Evolutionary conservation across 805 yeast genomes (phyloP).

Genomic region (Dipodascopsis uninucleata): DNA sequence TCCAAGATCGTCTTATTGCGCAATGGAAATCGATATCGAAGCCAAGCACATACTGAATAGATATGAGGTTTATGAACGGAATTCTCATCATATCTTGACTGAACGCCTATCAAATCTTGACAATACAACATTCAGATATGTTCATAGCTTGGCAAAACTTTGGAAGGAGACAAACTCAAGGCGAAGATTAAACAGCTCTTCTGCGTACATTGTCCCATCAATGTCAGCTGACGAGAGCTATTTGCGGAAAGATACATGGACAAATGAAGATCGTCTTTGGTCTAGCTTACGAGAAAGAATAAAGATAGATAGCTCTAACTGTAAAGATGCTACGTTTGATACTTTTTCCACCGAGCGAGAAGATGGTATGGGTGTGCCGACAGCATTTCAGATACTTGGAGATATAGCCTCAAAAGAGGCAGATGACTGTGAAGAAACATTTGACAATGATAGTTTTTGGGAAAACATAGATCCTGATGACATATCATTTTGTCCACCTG

Average conservation of each 20-base stretch:
- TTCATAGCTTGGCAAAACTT: constrained; percentile 41
- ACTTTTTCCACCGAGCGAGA: neutral
- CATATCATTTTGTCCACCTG: too few relatives aligned
- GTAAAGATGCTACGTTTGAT: neutral
- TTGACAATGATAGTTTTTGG: constrained; percentile 18
- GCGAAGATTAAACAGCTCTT: constrained; percentile 2
- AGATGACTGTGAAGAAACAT: neutral
- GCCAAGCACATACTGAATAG: constrained; percentile 63
- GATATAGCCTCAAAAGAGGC: constrained; percentile 3
- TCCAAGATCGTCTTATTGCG: constrained; percentile 57
- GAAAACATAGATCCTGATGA: constrained; percentile 6
- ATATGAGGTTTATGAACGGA: constrained; percentile 41
- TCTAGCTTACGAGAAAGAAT: neutral
- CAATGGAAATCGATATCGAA: constrained; percentile 67
- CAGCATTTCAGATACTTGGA: constrained; percentile 11
- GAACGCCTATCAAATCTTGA: constrained; percentile 34
- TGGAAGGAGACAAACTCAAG: constrained; percentile 48
- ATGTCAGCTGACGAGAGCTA: constrained; percentile 7
- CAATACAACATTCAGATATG: constrained; percentile 24
- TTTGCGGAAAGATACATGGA: constrained; percentile 3
- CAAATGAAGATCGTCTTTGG: constrained; percentile 4
- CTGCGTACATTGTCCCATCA: constrained; percentile 4
- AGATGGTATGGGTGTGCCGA: neutral
- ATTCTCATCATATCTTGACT: constrained; percentile 50
- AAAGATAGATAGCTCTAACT: neutral